Evolutionary conservation across 108 stramenopile species (phyloP).

Genomic region (Chaetoceros tenuissimus): DNA sequence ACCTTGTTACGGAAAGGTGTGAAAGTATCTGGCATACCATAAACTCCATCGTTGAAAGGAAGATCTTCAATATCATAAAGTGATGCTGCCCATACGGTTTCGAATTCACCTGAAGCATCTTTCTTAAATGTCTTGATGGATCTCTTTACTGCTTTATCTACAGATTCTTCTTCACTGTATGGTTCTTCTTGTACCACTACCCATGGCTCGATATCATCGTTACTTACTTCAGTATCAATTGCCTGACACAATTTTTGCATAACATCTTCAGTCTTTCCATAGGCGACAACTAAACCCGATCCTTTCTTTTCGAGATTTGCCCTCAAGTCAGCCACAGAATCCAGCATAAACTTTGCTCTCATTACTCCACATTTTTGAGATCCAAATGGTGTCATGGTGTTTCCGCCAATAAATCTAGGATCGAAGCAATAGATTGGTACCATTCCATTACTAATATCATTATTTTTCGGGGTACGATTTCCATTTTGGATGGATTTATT

Average conservation of each 20-base stretch:
- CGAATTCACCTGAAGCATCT: conserved; percentile 18
- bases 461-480: conserved; percentile 3
- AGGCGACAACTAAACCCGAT: conserved; percentile 48
- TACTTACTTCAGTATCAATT: not conserved
- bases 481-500: conserved; percentile 22
- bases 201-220: conserved; percentile 1
- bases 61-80: conserved; percentile 80
- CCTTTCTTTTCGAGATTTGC: conserved; percentile 43
- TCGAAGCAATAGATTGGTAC: conserved; percentile 81
- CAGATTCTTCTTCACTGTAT: conserved; percentile 54
- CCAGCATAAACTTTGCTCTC: conserved; percentile 71
- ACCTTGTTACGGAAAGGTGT: conserved; percentile 91
- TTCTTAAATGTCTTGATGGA: conserved; percentile 15
- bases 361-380: conserved; percentile 59
- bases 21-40: conserved; percentile 76
- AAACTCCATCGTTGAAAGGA: conserved; percentile 55
- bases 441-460: conserved; percentile 11
- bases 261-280: conserved; percentile 55
- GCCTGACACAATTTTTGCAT: conserved; percentile 22
- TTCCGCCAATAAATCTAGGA: conserved; percentile 51
- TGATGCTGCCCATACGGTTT: conserved; percentile 85
- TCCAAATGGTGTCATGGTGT: conserved; percentile 31
- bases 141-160: conserved; percentile 46
- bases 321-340: conserved; percentile 60
- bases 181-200: conserved; percentile 70